Base-by-base conservation (phyloP, 2,329 filamentous ascomycete species). In the Cyanodermella asteris region DNA sequence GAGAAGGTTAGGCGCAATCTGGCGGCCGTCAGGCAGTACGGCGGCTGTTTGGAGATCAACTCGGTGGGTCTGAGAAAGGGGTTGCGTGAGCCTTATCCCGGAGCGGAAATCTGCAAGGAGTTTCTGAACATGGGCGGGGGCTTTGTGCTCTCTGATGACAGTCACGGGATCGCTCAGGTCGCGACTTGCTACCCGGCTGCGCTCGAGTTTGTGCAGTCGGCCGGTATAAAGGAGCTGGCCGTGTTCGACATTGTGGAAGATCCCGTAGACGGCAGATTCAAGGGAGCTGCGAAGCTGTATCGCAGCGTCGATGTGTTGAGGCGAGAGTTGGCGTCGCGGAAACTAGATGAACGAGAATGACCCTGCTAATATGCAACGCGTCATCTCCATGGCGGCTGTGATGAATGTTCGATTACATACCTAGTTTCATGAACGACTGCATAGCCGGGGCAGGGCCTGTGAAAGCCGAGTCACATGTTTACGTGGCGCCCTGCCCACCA, bases 101-200 rank as follows among this genome's bases (percentile, higher is more conserved):
- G 69, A 33, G 60, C 64, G 27, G 59, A 67, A 38, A 73, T 97
- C 40, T 80, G 80, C 38, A 61, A 77, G 60, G 65, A 67, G 43
- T 91, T 80, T 55, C 42, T 81, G 27, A 50, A 49, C 6, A 59
- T 77, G 38, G 72, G 72, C 13, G 82, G 87, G 13, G 65, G 64
- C 31, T 91, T 94, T 48, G 90, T 80, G 26, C 61, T 97, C 38
- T 91, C 78, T 5, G 87, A 97, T 46, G 87, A 97, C 49, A 91
- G 81, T 45, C 87, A 97, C 52, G 77, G 77, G 19, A 63, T 80
- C 30, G 73, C 64, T 3, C 84, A 97, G 43, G 62, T 97, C 5
- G 80, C 71, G n/a, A 71, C 78, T 25, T 84, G 91, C 43, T 94
- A 87, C 51, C 42, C 46, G 22, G 64, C 63, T 20, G 67, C 75